Evolutionary conservation across 2,329 filamentous ascomycete species (phyloP), one percentile per base, ranked within the genome.

Genomic region (Aspergillus ochraceus): DNA sequence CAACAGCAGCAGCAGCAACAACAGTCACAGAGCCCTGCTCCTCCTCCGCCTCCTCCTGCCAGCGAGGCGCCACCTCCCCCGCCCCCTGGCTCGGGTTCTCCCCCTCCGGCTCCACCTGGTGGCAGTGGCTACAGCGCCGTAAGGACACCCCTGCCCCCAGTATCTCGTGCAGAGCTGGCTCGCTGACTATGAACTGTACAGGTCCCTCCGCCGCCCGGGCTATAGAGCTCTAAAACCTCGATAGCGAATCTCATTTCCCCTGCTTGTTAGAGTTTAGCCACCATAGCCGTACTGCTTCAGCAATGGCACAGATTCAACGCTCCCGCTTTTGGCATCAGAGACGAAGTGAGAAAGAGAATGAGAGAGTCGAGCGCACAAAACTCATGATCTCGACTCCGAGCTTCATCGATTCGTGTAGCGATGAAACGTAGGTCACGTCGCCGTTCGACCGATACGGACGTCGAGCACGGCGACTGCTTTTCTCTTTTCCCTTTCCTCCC

Each of bases 121-220:
- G 80, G 73, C 52, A 69, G 73, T 51, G 69, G 83, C 52, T 92
- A 90, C 71, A 86, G 84, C 67, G 82, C 87, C 68, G 89, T 90
- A 84, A 68, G 86, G 17, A 42, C 17, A 32, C 49, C 2, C 30
- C 10, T 57, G 49, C 57, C 45, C 14, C 20, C 9, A 17, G 32
- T 9, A 6, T 5, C 17, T 6, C 19, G 12, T 6, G 30, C 46
- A 29, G 9, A 32, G 24, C 10, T 12, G 3, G 19, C 11, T 12
- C 58, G 42, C 59, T 58, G 47, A 60, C 49, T 6, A 12, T 3
- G 4, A 36, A 50, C 26, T 6, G 12, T 32, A 22, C 51, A 66
- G 64, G 63, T 66, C 30, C 64, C 64, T 32, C 64, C 64, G 10
- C 64, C 64, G n/a, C 64, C 64, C 49, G 64, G 64, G 17, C 56